These are phyloP conservation scores for Pseudisothecium myosuroides DNA, from an alignment of 225 moss, liverwort and hornwort genomes.

Conservation along the genomic window DNA sequence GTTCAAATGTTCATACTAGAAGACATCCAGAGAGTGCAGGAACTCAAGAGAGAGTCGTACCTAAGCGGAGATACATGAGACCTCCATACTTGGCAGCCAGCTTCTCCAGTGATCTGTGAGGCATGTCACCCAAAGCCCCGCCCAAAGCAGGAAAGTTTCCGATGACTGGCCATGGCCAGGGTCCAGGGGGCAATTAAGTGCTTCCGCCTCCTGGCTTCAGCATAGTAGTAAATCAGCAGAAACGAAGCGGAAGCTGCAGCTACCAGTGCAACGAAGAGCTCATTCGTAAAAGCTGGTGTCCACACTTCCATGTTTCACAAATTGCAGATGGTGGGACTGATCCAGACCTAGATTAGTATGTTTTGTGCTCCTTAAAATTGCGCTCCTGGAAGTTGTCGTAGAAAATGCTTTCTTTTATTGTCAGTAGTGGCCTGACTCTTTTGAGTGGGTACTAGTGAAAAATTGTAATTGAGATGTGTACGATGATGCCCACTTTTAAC, in stretches of 20 bases:
- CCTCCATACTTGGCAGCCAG: constrained; percentile 2
- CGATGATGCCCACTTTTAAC: neutral
- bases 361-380: no score
- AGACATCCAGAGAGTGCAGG: neutral
- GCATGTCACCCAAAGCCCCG: neutral
- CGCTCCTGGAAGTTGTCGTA: neutral
- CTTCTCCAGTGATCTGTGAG: neutral
- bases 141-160: neutral
- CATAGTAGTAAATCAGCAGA: neutral
- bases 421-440: no score
- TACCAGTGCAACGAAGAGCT: neutral
- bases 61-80: constrained; percentile 10
- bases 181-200: neutral
- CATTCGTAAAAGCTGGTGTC: neutral
- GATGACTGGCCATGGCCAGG: constrained; percentile 1
- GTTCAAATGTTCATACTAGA: neutral
- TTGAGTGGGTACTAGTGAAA: no score
- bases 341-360: no score
- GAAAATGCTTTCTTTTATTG: neutral
- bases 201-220: neutral
- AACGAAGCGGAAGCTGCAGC: neutral
- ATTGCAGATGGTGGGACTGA: neutral
- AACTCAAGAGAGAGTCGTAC: neutral
- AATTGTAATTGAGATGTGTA: neutral
- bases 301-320: neutral